Conservation (phyloP, 2,329 filamentous ascomycete species). For the Microthyrium microscopicum region DNA sequence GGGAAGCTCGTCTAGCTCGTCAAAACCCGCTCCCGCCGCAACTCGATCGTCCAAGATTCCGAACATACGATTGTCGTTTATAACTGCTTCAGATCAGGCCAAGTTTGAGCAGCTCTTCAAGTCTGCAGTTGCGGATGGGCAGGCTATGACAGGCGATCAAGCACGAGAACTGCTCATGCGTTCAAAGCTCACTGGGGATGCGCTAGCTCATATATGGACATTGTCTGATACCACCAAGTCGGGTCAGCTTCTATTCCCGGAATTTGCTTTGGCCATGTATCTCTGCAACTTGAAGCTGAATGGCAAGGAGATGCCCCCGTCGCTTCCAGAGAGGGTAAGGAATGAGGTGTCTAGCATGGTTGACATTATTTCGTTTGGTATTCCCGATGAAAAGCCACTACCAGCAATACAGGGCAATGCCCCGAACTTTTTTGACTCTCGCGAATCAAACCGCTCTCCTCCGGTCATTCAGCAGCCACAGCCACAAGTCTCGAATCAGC, state of each 20-base stretch:
- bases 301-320: conserved; percentile 60
- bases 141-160: conserved; percentile 81
- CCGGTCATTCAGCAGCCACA: conserved; percentile 34
- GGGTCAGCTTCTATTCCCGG: conserved; percentile 88
- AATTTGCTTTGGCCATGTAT: conserved; percentile 97
- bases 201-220: conserved; percentile 87
- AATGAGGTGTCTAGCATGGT: conserved; percentile 99
- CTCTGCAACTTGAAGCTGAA: conserved; percentile 88
- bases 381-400: conserved; percentile 52
- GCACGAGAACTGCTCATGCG: conserved; percentile 76
- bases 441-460: conserved; percentile 31
- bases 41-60: conserved; percentile 68
- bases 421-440: conserved; percentile 52
- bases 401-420: conserved; percentile 43
- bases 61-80: conserved; percentile 86
- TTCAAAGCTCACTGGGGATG: conserved; percentile 73
- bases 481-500: conserved; percentile 52
- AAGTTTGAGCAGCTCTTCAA: conserved; percentile 98
- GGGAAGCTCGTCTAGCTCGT: conserved; percentile 14
- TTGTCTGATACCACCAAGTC: conserved; percentile 91
- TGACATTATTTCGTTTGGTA: conserved; percentile 92
- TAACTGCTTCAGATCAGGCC: conserved; percentile 83
- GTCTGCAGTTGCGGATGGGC: conserved; percentile 70
- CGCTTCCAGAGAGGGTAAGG: conserved; percentile 68
- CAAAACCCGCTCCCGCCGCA: conserved; percentile 35